phyloP scores from a whole-genome alignment of 345 rosid genomes.

The Eucalyptus tenuipes region DNA sequence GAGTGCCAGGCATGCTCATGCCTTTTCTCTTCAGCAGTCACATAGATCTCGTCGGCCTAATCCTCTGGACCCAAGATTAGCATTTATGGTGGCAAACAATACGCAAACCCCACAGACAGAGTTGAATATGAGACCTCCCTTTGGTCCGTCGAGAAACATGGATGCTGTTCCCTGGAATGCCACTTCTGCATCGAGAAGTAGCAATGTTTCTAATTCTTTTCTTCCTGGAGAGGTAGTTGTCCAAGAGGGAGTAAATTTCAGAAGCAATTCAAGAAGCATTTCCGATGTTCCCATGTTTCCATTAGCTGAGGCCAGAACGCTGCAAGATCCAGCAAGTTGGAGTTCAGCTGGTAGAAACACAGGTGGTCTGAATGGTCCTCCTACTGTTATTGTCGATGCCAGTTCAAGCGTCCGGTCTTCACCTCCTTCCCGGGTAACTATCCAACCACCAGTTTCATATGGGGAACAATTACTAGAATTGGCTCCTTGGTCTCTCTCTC shows the following conservation, averaged over 20 bases:
- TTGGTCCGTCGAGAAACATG: constrained; percentile 36
- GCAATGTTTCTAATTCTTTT: constrained; percentile 25
- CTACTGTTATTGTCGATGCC: constrained; percentile 27
- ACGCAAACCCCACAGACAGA: constrained; percentile 28
- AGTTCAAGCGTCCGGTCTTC: constrained; percentile 38
- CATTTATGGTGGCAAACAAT: constrained; percentile 13
- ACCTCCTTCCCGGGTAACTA: constrained; percentile 46
- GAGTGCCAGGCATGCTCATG: constrained; percentile 21
- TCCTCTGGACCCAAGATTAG: constrained; percentile 36
- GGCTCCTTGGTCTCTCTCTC: constrained; percentile 69
- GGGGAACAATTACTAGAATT: constrained; percentile 40
- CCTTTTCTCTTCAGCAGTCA: constrained; percentile 23
- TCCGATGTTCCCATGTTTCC: constrained; percentile 43
- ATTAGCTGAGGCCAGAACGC: constrained; percentile 30
- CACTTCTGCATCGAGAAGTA: constrained; percentile 33
- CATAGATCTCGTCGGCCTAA: constrained; percentile 21
- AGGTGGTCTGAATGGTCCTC: constrained; percentile 22
- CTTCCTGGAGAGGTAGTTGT: constrained; percentile 31
- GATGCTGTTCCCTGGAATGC: constrained; percentile 43
- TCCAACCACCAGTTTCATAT: constrained; percentile 20
- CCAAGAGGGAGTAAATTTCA: constrained; percentile 30
- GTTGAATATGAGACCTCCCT: constrained; percentile 22
- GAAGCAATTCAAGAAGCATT: constrained; percentile 39
- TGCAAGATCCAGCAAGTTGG: constrained; percentile 60
- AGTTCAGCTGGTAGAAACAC: constrained; percentile 36